Conservation (phyloP, 164 flowering plant genomes). For the Aristolochia californica region DNA sequence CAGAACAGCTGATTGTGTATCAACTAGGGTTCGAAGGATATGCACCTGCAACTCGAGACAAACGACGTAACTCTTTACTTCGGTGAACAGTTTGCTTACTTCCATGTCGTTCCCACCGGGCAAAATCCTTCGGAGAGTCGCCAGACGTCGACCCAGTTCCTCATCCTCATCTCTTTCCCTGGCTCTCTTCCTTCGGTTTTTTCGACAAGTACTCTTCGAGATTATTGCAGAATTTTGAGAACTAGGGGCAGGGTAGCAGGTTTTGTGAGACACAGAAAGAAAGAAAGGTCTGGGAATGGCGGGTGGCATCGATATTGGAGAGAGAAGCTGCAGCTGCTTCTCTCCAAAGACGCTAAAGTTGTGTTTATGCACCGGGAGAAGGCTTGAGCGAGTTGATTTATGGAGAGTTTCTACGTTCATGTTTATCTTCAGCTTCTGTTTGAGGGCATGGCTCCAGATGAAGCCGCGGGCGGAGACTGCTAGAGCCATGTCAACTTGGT, state of each 20-base stretch:
- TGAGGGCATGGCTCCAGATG: slow-evolving; percentile 26
- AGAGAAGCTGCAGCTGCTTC: neutral
- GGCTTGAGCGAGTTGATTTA: too few relatives aligned
- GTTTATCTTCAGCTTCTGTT: slow-evolving; percentile 15
- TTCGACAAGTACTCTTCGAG: neutral
- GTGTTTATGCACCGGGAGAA: too few relatives aligned
- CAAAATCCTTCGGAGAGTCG: slow-evolving; percentile 13
- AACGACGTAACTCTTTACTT: slow-evolving; percentile 24
- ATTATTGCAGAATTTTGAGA: neutral
- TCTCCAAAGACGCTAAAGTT: neutral
- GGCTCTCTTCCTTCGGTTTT: slow-evolving; percentile 4
- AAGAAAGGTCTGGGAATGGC: neutral
- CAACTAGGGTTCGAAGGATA: slow-evolving; percentile 17
- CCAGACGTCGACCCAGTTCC: slow-evolving; percentile 8
- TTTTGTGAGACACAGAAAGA: neutral
- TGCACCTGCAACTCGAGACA: slow-evolving; percentile 29
- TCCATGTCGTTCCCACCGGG: slow-evolving; percentile 33
- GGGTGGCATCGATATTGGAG: slow-evolving; percentile 1
- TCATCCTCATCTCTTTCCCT: slow-evolving; percentile 4
- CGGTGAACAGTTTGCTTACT: slow-evolving; percentile 16
- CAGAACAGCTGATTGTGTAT: slow-evolving; percentile 2
- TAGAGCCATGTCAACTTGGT: slow-evolving; percentile 31
- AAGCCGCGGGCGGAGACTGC: slow-evolving; percentile 16
- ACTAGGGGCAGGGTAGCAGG: neutral
- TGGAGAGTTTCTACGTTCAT: neutral